Evolutionary conservation across 371 early-diverging fungal species (phyloP).

Genomic region (Blakeslea trispora): DNA sequence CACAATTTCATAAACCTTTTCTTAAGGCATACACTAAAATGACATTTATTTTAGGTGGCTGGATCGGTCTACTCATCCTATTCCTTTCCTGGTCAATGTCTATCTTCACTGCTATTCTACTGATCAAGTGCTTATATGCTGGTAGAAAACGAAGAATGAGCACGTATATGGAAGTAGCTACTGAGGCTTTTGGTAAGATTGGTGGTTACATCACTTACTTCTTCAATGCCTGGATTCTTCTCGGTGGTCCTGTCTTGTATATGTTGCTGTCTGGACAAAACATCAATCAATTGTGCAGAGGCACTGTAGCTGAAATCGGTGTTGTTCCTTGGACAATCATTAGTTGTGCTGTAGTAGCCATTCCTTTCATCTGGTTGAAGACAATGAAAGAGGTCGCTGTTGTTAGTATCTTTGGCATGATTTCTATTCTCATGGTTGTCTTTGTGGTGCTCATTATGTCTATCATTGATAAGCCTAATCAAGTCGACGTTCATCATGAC

Average conservation of each 20-base stretch:
- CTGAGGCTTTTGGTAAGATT: constrained; percentile 32
- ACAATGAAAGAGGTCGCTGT: constrained; percentile 61
- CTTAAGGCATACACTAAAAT: too few species aligned
- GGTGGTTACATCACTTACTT: constrained; percentile 51
- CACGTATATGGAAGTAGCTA: constrained; percentile 43
- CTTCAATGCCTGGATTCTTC: constrained; percentile 60
- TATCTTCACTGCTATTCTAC: constrained; percentile 40
- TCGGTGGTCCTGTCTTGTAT: constrained; percentile 58
- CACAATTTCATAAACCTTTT: too few species aligned
- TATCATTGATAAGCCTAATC: constrained; percentile 28
- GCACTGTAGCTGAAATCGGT: constrained; percentile 37
- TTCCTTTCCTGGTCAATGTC: constrained; percentile 76
- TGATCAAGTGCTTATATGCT: constrained; percentile 39
- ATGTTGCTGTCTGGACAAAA: constrained; percentile 57
- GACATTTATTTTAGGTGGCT: constrained; percentile 56
- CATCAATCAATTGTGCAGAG: constrained; percentile 57
- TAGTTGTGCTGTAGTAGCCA: constrained; percentile 47
- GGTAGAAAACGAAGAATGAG: constrained; percentile 37
- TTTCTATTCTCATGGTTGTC: constrained; percentile 47
- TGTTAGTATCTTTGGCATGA: constrained; percentile 59
- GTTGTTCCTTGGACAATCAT: constrained; percentile 64
- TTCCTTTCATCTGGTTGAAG: constrained; percentile 59
- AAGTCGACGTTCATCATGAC: constrained; percentile 34
- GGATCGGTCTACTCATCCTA: constrained; percentile 72
- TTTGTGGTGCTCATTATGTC: constrained; percentile 49